These are phyloP conservation scores for Trichosporon sp. DNA, from an alignment of 1,284 basidiomycete species.

Conservation along the genomic window DNA sequence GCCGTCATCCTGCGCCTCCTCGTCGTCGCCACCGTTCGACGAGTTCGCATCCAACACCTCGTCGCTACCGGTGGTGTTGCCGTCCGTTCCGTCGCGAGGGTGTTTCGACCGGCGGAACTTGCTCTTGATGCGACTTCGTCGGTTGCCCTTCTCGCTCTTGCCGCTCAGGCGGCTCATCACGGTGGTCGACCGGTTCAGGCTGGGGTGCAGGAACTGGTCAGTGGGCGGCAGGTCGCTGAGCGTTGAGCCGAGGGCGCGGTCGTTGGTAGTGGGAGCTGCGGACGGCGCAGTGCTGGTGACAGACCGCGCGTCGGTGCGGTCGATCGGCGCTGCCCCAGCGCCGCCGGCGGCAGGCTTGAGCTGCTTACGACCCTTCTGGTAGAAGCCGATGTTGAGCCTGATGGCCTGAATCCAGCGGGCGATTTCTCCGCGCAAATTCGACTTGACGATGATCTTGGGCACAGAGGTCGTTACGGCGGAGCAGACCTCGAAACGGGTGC, in stretches of 20 bases:
- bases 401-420: conserved; percentile 79
- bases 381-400: conserved; percentile 65
- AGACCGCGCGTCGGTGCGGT: conserved; percentile 10
- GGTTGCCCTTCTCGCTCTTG: neutral
- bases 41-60: conserved; percentile 20
- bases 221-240: conserved; percentile 28
- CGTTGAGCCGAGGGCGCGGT: conserved; percentile 13
- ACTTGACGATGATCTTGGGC: conserved; percentile 80
- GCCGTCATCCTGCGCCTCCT: neutral
- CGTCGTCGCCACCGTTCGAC: conserved; percentile 21
- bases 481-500: conserved; percentile 73
- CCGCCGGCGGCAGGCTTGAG: neutral
- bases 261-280: conserved; percentile 24
- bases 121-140: neutral
- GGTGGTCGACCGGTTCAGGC: conserved; percentile 47
- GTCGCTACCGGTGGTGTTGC: conserved; percentile 20
- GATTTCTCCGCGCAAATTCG: conserved; percentile 82
- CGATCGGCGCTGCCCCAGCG: too few species aligned
- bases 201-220: conserved; percentile 38
- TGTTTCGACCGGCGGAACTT: neutral
- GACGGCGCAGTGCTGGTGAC: conserved; percentile 3
- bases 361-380: conserved; percentile 25
- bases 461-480: conserved; percentile 50
- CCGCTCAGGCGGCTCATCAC: conserved; percentile 46
- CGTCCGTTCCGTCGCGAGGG: conserved; percentile 8